Evolutionary conservation across 176 grass and related monocot species (phyloP).

Genomic region (Carex kokanica): DNA sequence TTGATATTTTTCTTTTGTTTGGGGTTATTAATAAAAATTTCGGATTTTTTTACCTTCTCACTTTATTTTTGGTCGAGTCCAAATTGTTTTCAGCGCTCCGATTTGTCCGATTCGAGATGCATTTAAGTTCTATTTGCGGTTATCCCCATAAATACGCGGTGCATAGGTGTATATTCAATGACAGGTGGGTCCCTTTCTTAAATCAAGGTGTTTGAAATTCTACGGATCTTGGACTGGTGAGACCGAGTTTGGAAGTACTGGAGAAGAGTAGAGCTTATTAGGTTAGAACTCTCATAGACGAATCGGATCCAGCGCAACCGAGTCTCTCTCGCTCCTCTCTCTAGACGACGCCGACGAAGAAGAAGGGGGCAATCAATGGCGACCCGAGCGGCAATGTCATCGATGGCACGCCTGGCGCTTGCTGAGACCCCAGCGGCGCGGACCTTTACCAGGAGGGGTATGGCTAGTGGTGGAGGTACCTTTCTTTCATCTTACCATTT

Average conservation of each 20-base stretch:
- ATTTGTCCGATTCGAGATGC: not conserved
- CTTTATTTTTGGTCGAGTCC: not conserved
- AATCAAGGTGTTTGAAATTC: not conserved
- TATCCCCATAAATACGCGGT: not conserved
- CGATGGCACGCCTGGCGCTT: not conserved
- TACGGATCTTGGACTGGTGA: not conserved
- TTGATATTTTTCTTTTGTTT: no score
- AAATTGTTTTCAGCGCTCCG: constrained; percentile 18
- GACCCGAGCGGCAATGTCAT: constrained; percentile 11
- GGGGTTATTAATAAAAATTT: no score
- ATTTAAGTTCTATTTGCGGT: not conserved
- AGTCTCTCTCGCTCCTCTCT: not conserved
- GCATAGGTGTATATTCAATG: not conserved
- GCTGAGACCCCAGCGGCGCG: constrained; percentile 12
- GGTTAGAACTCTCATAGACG: constrained; percentile 9
- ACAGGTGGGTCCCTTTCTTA: not conserved
- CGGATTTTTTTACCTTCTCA: not conserved
- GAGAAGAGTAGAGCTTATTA: not conserved
- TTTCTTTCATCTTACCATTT: not conserved
- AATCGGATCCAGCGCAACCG: constrained; percentile 14
- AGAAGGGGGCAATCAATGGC: constrained; percentile 9
- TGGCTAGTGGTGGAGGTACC: constrained; percentile 14
- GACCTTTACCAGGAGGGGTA: constrained; percentile 11
- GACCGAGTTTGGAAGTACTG: not conserved
- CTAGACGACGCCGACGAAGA: not conserved